phyloP scores from a whole-genome alignment of 306 rosid genomes.

The Sicyos baderoa region DNA sequence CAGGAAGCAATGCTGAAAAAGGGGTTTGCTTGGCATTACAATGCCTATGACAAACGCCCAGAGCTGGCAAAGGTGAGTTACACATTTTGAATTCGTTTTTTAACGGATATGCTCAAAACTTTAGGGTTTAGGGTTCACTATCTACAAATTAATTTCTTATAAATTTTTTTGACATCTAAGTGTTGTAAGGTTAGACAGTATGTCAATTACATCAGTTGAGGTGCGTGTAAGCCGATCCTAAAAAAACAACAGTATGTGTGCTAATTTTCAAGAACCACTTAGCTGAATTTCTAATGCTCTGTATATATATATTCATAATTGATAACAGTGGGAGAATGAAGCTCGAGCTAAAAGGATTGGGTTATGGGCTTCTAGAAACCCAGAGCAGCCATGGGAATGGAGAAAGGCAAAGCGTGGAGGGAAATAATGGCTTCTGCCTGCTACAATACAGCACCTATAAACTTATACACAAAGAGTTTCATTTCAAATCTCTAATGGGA shows the following conservation, averaged over 20 bases:
- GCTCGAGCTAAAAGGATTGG: slow-evolving; percentile 64
- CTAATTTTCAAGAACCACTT: not conserved
- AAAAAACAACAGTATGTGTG: not conserved
- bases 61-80: slow-evolving; percentile 53
- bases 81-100: not conserved
- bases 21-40: slow-evolving; percentile 84
- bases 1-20: slow-evolving; percentile 86
- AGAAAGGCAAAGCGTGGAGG: slow-evolving; percentile 48
- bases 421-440: slow-evolving; percentile 1
- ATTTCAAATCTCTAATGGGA: not conserved
- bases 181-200: too few relatives aligned
- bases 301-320: not conserved
- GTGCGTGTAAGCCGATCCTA: too few relatives aligned
- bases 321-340: slow-evolving; percentile 60
- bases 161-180: not conserved
- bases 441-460: not conserved
- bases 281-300: not conserved
- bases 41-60: slow-evolving; percentile 63
- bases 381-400: slow-evolving; percentile 98
- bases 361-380: slow-evolving; percentile 77
- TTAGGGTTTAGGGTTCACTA: too few relatives aligned
- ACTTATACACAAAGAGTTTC: not conserved
- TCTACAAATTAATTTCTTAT: too few relatives aligned
- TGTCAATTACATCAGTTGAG: too few relatives aligned
- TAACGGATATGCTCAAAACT: not conserved